phyloP scores from a whole-genome alignment of 768 basidiomycete species.

The Gymnopilus dilepis region DNA sequence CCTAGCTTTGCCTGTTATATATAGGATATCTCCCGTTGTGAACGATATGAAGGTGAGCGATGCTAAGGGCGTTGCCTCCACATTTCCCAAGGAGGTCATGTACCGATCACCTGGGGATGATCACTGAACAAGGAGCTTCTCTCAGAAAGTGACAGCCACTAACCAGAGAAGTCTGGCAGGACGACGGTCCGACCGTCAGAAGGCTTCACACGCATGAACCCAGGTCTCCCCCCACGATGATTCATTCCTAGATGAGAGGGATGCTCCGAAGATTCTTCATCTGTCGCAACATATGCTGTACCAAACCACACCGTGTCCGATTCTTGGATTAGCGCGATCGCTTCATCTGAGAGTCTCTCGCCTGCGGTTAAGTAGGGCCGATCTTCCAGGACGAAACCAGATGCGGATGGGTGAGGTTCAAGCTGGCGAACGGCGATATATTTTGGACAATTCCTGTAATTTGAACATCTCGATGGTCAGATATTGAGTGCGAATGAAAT shows the following conservation, averaged over 20 bases:
- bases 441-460: constrained; percentile 68
- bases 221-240: constrained; percentile 64
- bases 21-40: constrained; percentile 58
- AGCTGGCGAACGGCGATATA: constrained; percentile 66
- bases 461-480: too few species aligned
- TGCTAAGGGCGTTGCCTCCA: constrained; percentile 61
- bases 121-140: too few species aligned
- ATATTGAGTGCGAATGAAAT: too few species aligned
- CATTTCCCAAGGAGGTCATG: constrained; percentile 70
- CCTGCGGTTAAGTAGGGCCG: constrained; percentile 34
- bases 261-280: constrained; percentile 43
- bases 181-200: constrained; percentile 59
- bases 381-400: constrained; percentile 42
- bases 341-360: constrained; percentile 53
- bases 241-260: constrained; percentile 70
- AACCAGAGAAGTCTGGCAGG: constrained; percentile 66
- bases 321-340: constrained; percentile 50
- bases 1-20: constrained; percentile 61
- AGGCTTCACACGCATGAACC: constrained; percentile 61
- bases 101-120: constrained; percentile 63
- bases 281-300: constrained; percentile 49
- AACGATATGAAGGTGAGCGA: constrained; percentile 62
- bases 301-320: constrained; percentile 63
- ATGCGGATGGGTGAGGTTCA: constrained; percentile 40
- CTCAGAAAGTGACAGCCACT: constrained; percentile 22